A percentile compares a stretch with the other conserved stretches of the same genome.
phyloP scores from a whole-genome alignment of 768 basidiomycete genomes.

The Termitomyces sp. region DNA sequence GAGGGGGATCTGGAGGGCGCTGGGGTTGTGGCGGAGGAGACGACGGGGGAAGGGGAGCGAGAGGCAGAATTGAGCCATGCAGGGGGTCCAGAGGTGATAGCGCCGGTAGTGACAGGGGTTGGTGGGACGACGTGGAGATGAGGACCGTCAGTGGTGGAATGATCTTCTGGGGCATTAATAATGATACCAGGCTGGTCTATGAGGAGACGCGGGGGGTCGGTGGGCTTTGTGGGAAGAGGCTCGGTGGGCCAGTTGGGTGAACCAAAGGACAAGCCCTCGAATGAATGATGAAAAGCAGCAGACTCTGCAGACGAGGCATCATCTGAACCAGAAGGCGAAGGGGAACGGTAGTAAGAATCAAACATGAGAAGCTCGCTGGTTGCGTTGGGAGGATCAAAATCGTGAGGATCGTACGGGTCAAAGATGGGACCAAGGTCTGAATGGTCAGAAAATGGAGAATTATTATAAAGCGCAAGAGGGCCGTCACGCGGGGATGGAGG shows the following conservation, averaged over 20 bases:
- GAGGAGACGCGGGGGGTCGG: conserved; percentile 51
- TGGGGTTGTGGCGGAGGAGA: conserved; percentile 18
- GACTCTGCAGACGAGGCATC: conserved; percentile 60
- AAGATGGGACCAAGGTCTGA: conserved; percentile 57
- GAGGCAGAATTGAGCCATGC: conserved; percentile 12
- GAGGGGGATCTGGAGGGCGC: conserved; percentile 21
- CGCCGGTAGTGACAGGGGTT: conserved; percentile 71
- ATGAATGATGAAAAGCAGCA: conserved; percentile 40
- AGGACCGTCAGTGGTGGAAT: conserved; percentile 42
- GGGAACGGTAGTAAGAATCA: conserved; percentile 61
- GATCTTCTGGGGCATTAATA: conserved; percentile 60
- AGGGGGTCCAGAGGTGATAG: conserved; percentile 21
- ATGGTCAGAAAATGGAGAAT: conserved; percentile 62
- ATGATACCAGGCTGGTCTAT: conserved; percentile 39
- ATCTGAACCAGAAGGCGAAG: conserved; percentile 43
- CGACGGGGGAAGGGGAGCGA: conserved; percentile 15
- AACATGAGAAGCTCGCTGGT: conserved; percentile 50
- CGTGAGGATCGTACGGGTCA: conserved; percentile 59
- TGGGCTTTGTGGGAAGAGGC: conserved; percentile 44
- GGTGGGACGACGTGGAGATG: conserved; percentile 78
- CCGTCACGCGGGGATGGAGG: conserved; percentile 20
- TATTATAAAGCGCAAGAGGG: too few species aligned
- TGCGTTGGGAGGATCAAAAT: conserved; percentile 59
- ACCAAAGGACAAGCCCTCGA: conserved; percentile 59
- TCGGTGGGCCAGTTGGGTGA: conserved; percentile 55